phyloP scores from a whole-genome alignment of 2,329 filamentous ascomycete genomes.

The Curvularia sp. region DNA sequence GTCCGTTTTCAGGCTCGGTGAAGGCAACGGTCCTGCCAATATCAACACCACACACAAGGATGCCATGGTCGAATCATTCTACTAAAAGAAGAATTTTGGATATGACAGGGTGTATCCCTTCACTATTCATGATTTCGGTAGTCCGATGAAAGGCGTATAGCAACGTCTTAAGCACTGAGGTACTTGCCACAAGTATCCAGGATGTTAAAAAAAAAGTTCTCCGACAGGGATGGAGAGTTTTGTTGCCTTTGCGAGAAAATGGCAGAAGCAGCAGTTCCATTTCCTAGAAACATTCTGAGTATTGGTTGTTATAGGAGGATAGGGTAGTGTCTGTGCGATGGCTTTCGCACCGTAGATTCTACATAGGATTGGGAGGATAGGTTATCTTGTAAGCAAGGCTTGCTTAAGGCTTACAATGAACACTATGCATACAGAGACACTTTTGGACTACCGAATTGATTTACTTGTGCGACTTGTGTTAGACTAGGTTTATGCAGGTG shows the following conservation, averaged over 20 bases:
- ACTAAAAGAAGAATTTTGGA: slow-evolving; percentile 62
- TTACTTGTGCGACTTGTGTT: not conserved
- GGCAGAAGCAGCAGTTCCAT: not conserved
- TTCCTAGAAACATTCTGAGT: not conserved
- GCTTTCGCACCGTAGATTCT: not conserved
- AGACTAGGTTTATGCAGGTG: slow-evolving; percentile 11
- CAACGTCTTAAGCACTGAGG: slow-evolving; percentile 1
- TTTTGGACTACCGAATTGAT: not conserved
- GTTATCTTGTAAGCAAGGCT: not conserved
- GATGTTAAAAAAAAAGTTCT: slow-evolving; percentile 5
- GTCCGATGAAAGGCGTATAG: not conserved
- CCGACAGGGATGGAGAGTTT: not conserved
- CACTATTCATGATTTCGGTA: not conserved
- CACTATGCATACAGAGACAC: not conserved
- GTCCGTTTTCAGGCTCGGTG: slow-evolving; percentile 92
- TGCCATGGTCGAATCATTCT: slow-evolving; percentile 98
- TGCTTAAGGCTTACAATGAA: not conserved
- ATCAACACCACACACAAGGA: slow-evolving; percentile 91
- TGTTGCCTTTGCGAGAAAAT: not conserved
- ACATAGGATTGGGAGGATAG: not conserved
- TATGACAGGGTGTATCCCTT: not conserved
- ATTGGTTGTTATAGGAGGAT: not conserved
- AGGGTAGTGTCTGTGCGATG: not conserved
- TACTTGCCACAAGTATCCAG: not conserved
- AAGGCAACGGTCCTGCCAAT: slow-evolving; percentile 77